These are phyloP conservation scores for Triangularia setosa DNA, from an alignment of 2,329 filamentous ascomycete genomes.

Conservation along the genomic window DNA sequence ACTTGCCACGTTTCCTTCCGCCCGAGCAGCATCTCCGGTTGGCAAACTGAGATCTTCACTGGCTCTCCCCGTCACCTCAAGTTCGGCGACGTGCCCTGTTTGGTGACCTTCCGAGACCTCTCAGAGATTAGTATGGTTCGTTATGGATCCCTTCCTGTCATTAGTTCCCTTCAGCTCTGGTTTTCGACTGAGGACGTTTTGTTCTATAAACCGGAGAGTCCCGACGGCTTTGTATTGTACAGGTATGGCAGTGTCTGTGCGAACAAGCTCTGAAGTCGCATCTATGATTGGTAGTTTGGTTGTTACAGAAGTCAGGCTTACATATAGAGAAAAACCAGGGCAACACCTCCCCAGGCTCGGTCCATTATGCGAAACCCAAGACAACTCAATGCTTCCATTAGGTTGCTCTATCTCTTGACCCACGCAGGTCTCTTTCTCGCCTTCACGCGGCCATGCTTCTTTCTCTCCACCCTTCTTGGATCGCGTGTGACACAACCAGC, in stretches of 20 bases:
- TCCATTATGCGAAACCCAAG: constrained; percentile 17
- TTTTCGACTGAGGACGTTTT: not conserved
- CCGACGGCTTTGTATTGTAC: constrained; percentile 21
- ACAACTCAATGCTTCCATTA: constrained; percentile 6
- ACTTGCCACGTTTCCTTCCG: constrained; percentile 8
- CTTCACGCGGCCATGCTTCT: constrained; percentile 95
- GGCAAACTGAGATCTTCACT: constrained; percentile 5
- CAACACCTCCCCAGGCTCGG: not conserved
- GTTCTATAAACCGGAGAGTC: constrained; percentile 3
- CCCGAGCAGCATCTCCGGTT: constrained; percentile 3
- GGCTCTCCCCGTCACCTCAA: not conserved
- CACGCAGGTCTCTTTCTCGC: constrained; percentile 96
- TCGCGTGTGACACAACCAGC: constrained; percentile 92
- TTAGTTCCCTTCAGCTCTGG: not conserved
- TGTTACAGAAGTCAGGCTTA: constrained; percentile 21
- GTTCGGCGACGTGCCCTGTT: not conserved
- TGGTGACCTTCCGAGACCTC: not conserved
- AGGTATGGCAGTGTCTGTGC: constrained; percentile 7
- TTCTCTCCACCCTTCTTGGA: constrained; percentile 88
- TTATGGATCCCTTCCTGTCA: not conserved
- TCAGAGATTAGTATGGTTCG: not conserved
- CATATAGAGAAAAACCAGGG: constrained; percentile 8
- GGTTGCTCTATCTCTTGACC: constrained; percentile 69
- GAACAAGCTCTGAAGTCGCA: not conserved
- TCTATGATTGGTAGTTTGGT: constrained; percentile 13